Base-by-base conservation (phyloP, 177 flowering plant species). In the Vitis hybrid region DNA sequence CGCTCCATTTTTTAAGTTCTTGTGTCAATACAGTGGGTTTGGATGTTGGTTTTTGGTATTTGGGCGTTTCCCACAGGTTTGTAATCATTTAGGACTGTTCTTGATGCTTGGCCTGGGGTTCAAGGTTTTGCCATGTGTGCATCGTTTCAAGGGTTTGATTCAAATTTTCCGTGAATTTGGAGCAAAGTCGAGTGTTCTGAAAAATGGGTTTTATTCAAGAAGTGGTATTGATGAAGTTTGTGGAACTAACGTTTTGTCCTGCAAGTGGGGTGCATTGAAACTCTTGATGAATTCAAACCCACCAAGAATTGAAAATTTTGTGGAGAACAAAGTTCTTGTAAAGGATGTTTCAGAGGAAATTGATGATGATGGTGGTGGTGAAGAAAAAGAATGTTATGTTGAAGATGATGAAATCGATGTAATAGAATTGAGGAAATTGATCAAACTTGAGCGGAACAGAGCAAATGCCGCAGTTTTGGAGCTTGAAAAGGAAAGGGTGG, bases 401-500 rank as follows among this genome's bases (percentile, higher is more conserved):
- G 90, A 81, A 72, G 86, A 84, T 63, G 62, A 64, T 17, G 82
- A 69, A 58, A 77, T 68, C 56, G 86, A 85, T 75, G 79, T 82
- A 2, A 6, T 70, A 63, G 64, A 57, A n/a, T 55, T 92, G 74
- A 86, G 84, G 70, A 80, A 73, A 67, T 30, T 83, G 68, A 71
- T 93, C 18, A 80, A 82, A 77, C 72, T 66, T 1, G 88, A 88
- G 73, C 79, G 84, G 73, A 66, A 63, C 20, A 72, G 79, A 27
- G 84, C 83, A 0, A 68, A 83, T 56, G 73, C 69, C 3, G 89
- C 87, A 18, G 15, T 2, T 48, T 46, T 61, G 30, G 98, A 93
- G 76, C 88, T 91, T 5, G 93, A 86, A 67, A 85, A 88, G 79
- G 98, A 93, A 73, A 83, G 93, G 60, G 61, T 73, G 79, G 93